A percentile compares a stretch with the other conserved stretches of the same genome.
These are phyloP conservation scores for Coniophora puteana DNA, from an alignment of 1,284 basidiomycete genomes.

Conservation along the genomic window DNA sequence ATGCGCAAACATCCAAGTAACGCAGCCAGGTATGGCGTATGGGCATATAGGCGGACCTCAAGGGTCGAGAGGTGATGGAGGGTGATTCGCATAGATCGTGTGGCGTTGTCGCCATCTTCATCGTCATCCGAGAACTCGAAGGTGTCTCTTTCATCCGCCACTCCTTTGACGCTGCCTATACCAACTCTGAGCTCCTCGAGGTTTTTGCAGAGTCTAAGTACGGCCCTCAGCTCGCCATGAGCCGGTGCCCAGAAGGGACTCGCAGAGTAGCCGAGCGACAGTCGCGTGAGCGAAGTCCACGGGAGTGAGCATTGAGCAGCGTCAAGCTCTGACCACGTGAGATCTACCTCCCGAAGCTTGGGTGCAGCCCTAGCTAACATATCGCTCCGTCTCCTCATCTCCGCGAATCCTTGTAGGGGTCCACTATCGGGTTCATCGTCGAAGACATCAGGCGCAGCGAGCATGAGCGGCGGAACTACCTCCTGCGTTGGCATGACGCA, in stretches of 20 bases:
- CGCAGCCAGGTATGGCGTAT: conserved; percentile 20
- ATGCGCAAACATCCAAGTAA: conserved; percentile 24
- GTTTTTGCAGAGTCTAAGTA: conserved; percentile 23
- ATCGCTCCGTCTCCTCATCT: too few species aligned
- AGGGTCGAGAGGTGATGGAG: conserved; percentile 25
- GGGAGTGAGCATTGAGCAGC: conserved; percentile 24
- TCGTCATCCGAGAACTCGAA: too few species aligned
- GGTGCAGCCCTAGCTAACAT: conserved; percentile 23
- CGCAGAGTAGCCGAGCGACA: conserved; percentile 25
- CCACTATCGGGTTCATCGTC: conserved; percentile 21
- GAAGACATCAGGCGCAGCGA: conserved; percentile 22
- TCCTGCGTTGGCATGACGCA: conserved; percentile 17
- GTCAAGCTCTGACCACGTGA: conserved; percentile 28
- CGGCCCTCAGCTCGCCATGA: conserved; percentile 25
- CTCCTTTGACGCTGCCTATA: conserved; percentile 16
- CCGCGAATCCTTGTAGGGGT: too few species aligned
- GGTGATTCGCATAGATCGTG: too few species aligned
- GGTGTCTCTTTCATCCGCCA: conserved; percentile 11
- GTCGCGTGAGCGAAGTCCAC: conserved; percentile 25
- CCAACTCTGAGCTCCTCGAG: conserved; percentile 24
- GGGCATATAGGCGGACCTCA: conserved; percentile 21
- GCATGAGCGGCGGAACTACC: conserved; percentile 20
- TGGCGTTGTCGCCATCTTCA: too few species aligned
- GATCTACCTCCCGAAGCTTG: conserved; percentile 20
- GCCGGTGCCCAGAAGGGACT: conserved; percentile 25